These are phyloP conservation scores for Silene vulgaris DNA, from an alignment of 179 eudicot genomes.

Conservation along the genomic window DNA sequence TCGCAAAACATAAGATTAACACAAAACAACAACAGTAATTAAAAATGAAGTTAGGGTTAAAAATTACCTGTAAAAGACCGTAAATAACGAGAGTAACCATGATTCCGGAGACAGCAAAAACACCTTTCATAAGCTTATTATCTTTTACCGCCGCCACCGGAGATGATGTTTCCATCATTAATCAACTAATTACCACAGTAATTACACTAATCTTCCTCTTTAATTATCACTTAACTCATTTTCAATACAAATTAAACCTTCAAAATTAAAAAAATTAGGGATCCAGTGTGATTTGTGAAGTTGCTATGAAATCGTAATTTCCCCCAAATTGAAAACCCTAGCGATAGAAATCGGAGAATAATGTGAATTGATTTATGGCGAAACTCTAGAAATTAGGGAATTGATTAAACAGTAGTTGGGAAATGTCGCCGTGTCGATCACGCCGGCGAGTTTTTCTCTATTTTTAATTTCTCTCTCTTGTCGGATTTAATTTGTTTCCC, in stretches of 20 bases:
- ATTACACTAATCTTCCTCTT: not conserved
- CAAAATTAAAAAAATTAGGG: not conserved
- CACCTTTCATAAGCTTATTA: conserved; percentile 47
- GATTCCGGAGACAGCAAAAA: conserved; percentile 75
- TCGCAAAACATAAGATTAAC: not conserved
- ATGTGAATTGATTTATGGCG: not conserved
- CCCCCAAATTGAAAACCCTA: conserved; percentile 15
- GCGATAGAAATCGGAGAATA: not conserved
- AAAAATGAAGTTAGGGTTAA: conserved; percentile 17
- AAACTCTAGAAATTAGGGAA: not conserved
- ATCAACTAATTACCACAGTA: not conserved
- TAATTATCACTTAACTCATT: conserved; percentile 22
- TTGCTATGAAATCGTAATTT: not conserved
- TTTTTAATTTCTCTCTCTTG: not conserved
- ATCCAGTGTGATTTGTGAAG: not conserved
- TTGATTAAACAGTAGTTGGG: not conserved
- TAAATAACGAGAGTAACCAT: conserved; percentile 85
- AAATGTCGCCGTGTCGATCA: conserved; percentile 21
- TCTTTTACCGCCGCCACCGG: conserved; percentile 35
- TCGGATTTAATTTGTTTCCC: not conserved
- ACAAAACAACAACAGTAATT: not conserved
- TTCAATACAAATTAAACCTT: no score
- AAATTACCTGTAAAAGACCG: conserved; percentile 68
- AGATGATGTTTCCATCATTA: conserved; percentile 26
- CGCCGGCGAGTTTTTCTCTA: conserved; percentile 24